These are phyloP conservation scores for Physcomitrellopsis africana DNA, from an alignment of 225 moss, liverwort and hornwort species.

Conservation along the genomic window DNA sequence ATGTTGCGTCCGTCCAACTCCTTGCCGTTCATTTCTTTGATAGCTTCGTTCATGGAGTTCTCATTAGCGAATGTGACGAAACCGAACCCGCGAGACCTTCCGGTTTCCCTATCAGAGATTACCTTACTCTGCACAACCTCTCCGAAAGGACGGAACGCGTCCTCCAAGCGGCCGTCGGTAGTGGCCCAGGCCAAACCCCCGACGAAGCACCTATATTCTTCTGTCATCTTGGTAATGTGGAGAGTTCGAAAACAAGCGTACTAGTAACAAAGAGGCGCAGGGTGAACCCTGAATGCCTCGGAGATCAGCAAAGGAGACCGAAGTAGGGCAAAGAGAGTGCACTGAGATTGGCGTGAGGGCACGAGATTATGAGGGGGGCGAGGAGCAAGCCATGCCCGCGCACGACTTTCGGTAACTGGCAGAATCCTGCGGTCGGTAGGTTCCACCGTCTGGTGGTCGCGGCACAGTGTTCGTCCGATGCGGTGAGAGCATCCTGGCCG, in stretches of 20 bases:
- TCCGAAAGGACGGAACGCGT: slow-evolving; percentile 64
- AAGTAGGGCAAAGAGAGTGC: background rate
- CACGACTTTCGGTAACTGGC: too few relatives aligned
- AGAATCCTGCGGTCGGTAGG: too few relatives aligned
- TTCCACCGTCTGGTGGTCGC: too few relatives aligned
- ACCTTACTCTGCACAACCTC: slow-evolving; percentile 79
- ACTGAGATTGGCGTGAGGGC: accelerated
- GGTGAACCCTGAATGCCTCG: slow-evolving; percentile 28
- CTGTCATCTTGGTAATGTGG: slow-evolving; percentile 33
- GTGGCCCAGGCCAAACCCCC: slow-evolving; percentile 94
- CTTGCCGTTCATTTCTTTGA: slow-evolving; percentile 84
- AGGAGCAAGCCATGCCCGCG: slow-evolving; percentile 7
- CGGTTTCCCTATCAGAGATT: slow-evolving; percentile 77
- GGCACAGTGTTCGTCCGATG: too few relatives aligned
- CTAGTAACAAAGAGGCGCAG: slow-evolving; percentile 6
- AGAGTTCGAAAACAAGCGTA: background rate
- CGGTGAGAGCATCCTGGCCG: too few relatives aligned
- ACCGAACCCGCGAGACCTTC: slow-evolving; percentile 79
- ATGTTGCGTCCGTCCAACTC: slow-evolving; percentile 80
- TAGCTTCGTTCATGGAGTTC: slow-evolving; percentile 71
- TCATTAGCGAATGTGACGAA: slow-evolving; percentile 79
- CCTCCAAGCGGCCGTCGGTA: slow-evolving; percentile 54
- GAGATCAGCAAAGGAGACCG: slow-evolving; percentile 2
- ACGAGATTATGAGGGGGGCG: slow-evolving; percentile 28
- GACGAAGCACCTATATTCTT: slow-evolving; percentile 80